Evolutionary conservation across 2,329 filamentous ascomycete genomes (phyloP), one percentile per base, ranked within the genome.

Genomic region (Raffaelea albimanens): DNA sequence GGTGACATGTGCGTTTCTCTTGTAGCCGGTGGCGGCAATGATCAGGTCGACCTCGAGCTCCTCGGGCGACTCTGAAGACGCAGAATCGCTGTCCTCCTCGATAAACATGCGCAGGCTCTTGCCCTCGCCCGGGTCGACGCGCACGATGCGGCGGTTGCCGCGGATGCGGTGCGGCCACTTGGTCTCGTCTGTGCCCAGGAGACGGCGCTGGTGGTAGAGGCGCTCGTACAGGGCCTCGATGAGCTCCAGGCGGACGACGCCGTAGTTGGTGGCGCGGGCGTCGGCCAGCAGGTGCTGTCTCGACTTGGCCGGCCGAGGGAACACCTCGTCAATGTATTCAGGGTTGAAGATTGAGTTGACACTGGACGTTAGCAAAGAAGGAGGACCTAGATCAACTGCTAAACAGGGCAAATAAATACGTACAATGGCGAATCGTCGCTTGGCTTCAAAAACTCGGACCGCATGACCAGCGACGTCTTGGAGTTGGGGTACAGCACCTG

Each of bases 291-390:
- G 60, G 52, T 66, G 63, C 50, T 74, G 69, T 43, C 90, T 84
- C 52, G 82, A 72, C 40, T 72, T 69, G 1, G 81, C 67, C 0
- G 83, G 71, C 55, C 83, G 80, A 43, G 77, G 69, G 69, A 82
- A 96, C 56, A 95, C 78, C 40, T 73, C 72, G 62, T 95, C 85
- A 25, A 95, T 82, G 50, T 83, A 85, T 31, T 84, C 81, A 1
- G 91, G 91, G 68, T 97, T 89, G 72, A 97, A 97, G 61, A 97
- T 87, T 59, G 93, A 89, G 65, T 97, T 97, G 57, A 97, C 89
- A 58, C 86, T 90, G 53, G 47, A 3, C n/a, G 0, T 54, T 46
- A 4, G 16, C 0, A 33, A 40, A 11, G 34, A 9, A 29, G 36
- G 19, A 1, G 33, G 18, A 18, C 21, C 36, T 47, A 50, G 52